phyloP scores from a whole-genome alignment of 2,329 filamentous ascomycete species.

The Colletotrichum neosansevieriae region DNA sequence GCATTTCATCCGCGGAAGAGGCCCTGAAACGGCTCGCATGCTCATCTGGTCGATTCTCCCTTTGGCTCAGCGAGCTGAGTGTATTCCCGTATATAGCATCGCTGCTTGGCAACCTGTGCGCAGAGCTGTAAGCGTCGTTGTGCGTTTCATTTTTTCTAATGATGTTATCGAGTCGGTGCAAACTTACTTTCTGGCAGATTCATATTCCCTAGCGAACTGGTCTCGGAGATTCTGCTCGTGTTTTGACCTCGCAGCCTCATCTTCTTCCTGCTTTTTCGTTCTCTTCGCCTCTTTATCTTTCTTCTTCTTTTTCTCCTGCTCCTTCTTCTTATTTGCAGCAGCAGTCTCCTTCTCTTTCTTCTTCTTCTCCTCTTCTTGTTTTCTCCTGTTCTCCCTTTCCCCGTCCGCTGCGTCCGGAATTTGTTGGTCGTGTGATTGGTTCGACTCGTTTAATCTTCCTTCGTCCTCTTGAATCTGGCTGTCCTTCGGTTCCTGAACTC shows the following conservation, averaged over 20 bases:
- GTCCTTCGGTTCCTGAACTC: no score
- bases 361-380: no score
- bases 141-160: conserved; percentile 34
- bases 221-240: conserved; percentile 48
- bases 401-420: no score
- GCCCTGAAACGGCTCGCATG: conserved; percentile 42
- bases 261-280: conserved; percentile 29
- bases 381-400: no score
- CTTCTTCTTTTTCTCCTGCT: not conserved
- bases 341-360: no score
- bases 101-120: conserved; percentile 56
- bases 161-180: conserved; percentile 44
- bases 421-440: no score
- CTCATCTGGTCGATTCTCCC: conserved; percentile 52
- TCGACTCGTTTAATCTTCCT: no score
- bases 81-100: conserved; percentile 69
- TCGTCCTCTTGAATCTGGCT: no score
- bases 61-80: conserved; percentile 58
- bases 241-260: conserved; percentile 40
- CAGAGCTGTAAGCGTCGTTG: conserved; percentile 5
- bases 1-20: conserved; percentile 44
- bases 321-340: no score
- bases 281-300: conserved; percentile 34
- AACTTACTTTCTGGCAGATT: conserved; percentile 53
- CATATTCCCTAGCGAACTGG: conserved; percentile 49